Conservation (phyloP, 2,329 filamentous ascomycete genomes). For the Xylaria sp. region DNA sequence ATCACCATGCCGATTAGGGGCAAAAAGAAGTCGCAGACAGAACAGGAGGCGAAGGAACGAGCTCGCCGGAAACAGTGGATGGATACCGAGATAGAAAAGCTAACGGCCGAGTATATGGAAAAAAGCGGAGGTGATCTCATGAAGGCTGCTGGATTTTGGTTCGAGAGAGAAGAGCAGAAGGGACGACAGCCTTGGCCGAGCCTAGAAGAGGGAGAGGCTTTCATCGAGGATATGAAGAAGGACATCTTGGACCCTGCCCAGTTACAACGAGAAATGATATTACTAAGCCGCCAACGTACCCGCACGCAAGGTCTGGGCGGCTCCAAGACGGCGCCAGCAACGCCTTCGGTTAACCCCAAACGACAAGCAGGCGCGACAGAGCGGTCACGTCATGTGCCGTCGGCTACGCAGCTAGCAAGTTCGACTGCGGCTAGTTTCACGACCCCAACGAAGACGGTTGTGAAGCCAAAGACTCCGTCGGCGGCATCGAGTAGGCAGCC, state of each 20-base stretch:
- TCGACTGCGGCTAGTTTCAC: neutral
- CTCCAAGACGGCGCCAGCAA: neutral
- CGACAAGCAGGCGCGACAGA: neutral
- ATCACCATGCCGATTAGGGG: neutral
- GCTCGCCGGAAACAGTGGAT: conserved; percentile 3
- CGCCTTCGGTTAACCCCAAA: neutral
- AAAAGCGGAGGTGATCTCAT: neutral
- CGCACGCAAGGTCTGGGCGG: neutral
- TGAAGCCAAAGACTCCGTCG: neutral
- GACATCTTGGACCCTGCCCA: conserved; percentile 6
- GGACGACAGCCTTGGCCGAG: conserved; percentile 30
- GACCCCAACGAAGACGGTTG: neutral
- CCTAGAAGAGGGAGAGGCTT: conserved; percentile 28
- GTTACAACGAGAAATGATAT: conserved; percentile 1
- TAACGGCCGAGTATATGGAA: conserved; percentile 8
- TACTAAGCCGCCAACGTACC: neutral
- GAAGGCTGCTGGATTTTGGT: conserved; percentile 10
- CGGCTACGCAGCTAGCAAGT: neutral
- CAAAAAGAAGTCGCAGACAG: neutral
- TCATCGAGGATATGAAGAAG: conserved; percentile 34
- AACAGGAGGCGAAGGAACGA: neutral
- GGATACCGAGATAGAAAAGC: neutral
- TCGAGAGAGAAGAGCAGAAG: conserved; percentile 19
- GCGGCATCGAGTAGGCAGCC: neutral
- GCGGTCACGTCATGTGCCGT: neutral